Evolutionary conservation across 1,139 yeast species (phyloP).

Genomic region (Yamadazyma oceani): DNA sequence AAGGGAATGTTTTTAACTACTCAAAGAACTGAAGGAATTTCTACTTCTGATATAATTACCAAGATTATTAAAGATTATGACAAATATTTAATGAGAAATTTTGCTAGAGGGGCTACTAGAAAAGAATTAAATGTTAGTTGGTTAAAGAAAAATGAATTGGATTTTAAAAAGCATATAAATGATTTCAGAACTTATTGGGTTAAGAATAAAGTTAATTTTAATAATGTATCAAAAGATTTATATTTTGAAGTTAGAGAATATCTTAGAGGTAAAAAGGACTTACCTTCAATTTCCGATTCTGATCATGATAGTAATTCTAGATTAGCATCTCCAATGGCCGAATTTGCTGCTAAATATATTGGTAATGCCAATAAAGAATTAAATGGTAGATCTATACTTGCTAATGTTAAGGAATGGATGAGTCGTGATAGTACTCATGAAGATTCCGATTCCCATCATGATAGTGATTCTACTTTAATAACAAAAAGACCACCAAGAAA

Average conservation of each 20-base stretch:
- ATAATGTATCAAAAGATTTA: slow-evolving; percentile 75
- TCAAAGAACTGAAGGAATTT: slow-evolving; percentile 94
- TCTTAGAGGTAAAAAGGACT: slow-evolving; percentile 50
- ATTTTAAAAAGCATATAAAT: slow-evolving; percentile 82
- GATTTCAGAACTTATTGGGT: slow-evolving; percentile 86
- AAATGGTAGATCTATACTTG: slow-evolving; percentile 50
- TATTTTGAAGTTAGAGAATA: slow-evolving; percentile 82
- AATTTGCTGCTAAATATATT: slow-evolving; percentile 60
- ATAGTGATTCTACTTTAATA: slow-evolving; percentile 16
- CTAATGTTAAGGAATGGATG: slow-evolving; percentile 71
- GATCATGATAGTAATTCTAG: slow-evolving; percentile 30
- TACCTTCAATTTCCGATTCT: slow-evolving; percentile 24
- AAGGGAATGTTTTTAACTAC: slow-evolving; percentile 90
- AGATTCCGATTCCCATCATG: slow-evolving; percentile 16
- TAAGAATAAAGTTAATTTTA: slow-evolving; percentile 67
- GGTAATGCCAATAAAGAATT: slow-evolving; percentile 54
- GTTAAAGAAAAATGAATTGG: slow-evolving; percentile 95
- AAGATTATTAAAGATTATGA: slow-evolving; percentile 94
- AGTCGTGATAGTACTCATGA: slow-evolving; percentile 31
- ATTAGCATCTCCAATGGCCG: slow-evolving; percentile 53
- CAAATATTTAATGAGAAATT: slow-evolving; percentile 92
- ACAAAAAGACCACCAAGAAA: slow-evolving; percentile 12
- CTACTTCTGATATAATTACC: slow-evolving; percentile 94
- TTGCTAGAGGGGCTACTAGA: slow-evolving; percentile 96
- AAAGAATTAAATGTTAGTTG: slow-evolving; percentile 95